Conservation (phyloP, 148 eudicot genomes). For the Vaccinium myrtillus region DNA sequence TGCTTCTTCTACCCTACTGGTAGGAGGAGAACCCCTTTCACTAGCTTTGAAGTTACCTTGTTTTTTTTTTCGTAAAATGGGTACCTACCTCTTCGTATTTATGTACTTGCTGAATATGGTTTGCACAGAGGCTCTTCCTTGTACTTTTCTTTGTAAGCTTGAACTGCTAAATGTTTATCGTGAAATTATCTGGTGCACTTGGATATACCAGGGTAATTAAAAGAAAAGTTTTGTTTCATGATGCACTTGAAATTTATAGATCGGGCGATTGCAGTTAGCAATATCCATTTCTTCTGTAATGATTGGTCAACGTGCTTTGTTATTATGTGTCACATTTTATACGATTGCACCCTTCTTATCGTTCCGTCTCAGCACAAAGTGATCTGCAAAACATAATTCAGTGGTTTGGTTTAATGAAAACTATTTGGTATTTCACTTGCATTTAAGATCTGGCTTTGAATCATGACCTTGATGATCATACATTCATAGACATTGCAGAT, state of each 20-base stretch:
- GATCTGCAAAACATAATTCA: neutral
- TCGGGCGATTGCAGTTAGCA: neutral
- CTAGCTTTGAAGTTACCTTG: no score
- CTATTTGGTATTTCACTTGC: neutral
- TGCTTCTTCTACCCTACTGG: no score
- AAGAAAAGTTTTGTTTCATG: neutral
- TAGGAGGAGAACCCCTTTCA: no score
- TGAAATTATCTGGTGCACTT: neutral
- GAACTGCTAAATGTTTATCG: no score
- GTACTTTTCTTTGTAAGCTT: no score
- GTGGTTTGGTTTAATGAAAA: neutral
- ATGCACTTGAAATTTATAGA: neutral
- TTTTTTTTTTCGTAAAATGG: no score
- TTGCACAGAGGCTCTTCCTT: no score
- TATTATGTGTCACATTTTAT: neutral
- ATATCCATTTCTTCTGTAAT: neutral
- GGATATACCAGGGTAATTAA: neutral
- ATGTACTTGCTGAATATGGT: no score
- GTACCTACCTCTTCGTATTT: no score
- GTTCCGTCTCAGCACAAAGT: no score
- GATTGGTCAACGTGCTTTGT: neutral
- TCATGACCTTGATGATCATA: neutral
- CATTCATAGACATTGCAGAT: conserved; percentile 8
- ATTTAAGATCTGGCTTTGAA: neutral
- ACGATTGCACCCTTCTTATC: neutral